A percentile compares a stretch with the other conserved stretches of the same genome.
Conservation (phyloP, 2,329 filamentous ascomycete species). For the Venturia aucupariae region DNA sequence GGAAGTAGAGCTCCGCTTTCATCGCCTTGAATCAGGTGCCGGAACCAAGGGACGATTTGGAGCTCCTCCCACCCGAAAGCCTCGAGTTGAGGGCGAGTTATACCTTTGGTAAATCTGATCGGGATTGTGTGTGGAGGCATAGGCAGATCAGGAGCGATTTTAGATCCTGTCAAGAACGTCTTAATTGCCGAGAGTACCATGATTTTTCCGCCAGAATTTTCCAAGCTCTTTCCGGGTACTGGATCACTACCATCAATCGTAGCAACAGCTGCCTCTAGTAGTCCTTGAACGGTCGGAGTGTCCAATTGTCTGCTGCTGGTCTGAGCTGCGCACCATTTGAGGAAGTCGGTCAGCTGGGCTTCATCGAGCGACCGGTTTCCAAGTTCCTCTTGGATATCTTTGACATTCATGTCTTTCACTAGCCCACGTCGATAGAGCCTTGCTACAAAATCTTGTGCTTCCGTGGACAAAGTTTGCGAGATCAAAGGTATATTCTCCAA, state of each 20-base stretch:
- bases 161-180: constrained; percentile 65
- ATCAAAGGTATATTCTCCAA: constrained; percentile 67
- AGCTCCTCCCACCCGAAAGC: constrained; percentile 80
- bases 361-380: constrained; percentile 73
- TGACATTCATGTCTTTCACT: constrained; percentile 76
- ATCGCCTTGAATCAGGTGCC: constrained; percentile 63
- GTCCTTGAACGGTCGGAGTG: constrained; percentile 50
- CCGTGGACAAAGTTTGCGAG: constrained; percentile 35
- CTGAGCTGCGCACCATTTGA: constrained; percentile 73
- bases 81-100: constrained; percentile 60
- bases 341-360: constrained; percentile 69
- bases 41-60: constrained; percentile 76
- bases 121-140: constrained; percentile 76
- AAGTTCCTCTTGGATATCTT: constrained; percentile 76
- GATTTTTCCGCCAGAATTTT: constrained; percentile 52
- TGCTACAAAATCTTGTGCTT: constrained; percentile 73
- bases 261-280: constrained; percentile 75
- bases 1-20: constrained; percentile 49
- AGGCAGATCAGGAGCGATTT: constrained; percentile 72
- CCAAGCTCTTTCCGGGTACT: not conserved
- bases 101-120: constrained; percentile 66
- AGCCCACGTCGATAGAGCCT: constrained; percentile 78
- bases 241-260: constrained; percentile 19
- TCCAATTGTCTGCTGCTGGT: constrained; percentile 66
- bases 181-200: constrained; percentile 68